A percentile compares a stretch with the other conserved stretches of the same genome.
These are phyloP conservation scores for Dactylonectria estremocensis DNA, from an alignment of 2,329 filamentous ascomycete species.

Conservation along the genomic window DNA sequence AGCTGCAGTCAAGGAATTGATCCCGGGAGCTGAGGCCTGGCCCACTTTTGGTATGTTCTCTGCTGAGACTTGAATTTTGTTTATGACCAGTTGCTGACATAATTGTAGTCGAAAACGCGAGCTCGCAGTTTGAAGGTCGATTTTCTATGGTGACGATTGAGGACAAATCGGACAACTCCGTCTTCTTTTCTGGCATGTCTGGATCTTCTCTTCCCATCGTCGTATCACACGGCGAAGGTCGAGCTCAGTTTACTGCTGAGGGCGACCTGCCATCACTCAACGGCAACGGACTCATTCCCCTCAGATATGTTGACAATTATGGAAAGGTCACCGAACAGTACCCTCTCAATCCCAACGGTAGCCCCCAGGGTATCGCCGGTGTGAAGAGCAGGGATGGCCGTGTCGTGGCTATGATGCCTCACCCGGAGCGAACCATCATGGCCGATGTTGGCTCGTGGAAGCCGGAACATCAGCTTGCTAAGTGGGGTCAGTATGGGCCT, in stretches of 20 bases:
- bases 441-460: constrained; percentile 84
- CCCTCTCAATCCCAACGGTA: constrained; percentile 90
- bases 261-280: constrained; percentile 70
- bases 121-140: constrained; percentile 49
- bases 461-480: constrained; percentile 69
- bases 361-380: constrained; percentile 84
- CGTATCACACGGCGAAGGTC: constrained; percentile 71
- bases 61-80: background rate
- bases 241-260: constrained; percentile 77
- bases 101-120: constrained; percentile 76
- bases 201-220: constrained; percentile 49
- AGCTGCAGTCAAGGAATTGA: constrained; percentile 45
- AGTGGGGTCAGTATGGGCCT: constrained; percentile 87
- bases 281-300: constrained; percentile 77
- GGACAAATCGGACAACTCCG: constrained; percentile 45
- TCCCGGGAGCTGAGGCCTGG: constrained; percentile 48
- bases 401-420: constrained; percentile 92
- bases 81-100: constrained; percentile 15
- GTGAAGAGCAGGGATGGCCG: constrained; percentile 84
- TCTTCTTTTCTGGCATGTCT: constrained; percentile 47
- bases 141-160: constrained; percentile 47
- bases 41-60: constrained; percentile 71
- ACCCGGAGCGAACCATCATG: constrained; percentile 91
- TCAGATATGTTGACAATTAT: constrained; percentile 88
- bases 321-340: constrained; percentile 84